These are phyloP conservation scores for Apostasia ramifera DNA, from an alignment of 106 monocot species.

Conservation along the genomic window DNA sequence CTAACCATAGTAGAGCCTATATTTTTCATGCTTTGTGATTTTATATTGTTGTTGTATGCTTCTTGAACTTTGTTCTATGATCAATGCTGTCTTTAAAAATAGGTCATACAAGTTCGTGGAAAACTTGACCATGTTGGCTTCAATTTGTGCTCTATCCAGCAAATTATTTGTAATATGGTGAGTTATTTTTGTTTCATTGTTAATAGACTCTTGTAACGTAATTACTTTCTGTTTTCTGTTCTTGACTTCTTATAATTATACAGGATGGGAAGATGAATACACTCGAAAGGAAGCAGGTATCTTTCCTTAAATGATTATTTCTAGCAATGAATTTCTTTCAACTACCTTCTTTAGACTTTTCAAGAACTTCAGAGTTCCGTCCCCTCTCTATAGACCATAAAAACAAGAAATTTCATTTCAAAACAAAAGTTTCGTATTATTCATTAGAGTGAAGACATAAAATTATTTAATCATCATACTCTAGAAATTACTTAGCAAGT, in stretches of 20 bases:
- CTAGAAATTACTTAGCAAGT: no score
- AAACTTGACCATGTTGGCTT: slow-evolving; percentile 13
- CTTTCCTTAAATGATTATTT: background rate
- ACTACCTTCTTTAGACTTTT: background rate
- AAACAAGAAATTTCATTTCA: no score
- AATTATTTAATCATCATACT: no score
- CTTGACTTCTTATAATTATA: background rate
- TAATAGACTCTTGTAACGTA: background rate
- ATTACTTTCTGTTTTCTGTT: background rate
- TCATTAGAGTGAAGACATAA: no score
- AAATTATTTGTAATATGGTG: slow-evolving; percentile 18
- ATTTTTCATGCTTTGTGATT: background rate
- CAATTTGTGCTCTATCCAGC: slow-evolving; percentile 13
- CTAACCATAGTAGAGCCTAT: background rate
- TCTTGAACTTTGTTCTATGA: background rate
- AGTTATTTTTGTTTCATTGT: background rate
- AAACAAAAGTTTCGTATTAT: no score
- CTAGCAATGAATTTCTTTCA: background rate
- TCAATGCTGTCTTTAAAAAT: background rate
- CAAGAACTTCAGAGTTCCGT: no score
- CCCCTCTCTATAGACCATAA: no score
- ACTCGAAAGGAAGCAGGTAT: slow-evolving; percentile 86
- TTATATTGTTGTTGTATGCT: background rate
- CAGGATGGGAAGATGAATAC: slow-evolving; percentile 78
- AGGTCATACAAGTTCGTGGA: slow-evolving; percentile 22